phyloP scores from a whole-genome alignment of 208 protist genomes.

The Acanthamoeba lenticulata region DNA sequence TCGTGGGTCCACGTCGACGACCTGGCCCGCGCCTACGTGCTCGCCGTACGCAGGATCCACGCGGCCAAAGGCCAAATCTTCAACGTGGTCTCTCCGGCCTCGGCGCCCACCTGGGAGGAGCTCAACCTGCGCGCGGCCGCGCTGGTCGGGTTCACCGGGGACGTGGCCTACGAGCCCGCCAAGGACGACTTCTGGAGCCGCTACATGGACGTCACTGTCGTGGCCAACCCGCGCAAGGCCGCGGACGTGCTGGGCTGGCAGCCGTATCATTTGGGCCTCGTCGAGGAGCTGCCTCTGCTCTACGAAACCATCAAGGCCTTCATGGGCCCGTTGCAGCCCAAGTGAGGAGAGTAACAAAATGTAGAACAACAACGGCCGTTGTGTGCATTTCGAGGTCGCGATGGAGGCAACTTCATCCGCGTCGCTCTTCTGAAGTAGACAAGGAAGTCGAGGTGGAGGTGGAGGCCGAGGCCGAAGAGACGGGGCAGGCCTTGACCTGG shows the following conservation, averaged over 20 bases:
- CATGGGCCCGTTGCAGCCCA: background rate
- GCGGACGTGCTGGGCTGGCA: constrained; percentile 53
- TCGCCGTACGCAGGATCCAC: constrained; percentile 10
- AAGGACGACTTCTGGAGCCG: background rate
- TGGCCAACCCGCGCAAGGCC: constrained; percentile 46
- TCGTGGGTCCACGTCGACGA: constrained; percentile 55
- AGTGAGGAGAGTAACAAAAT: background rate
- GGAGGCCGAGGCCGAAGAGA: no score
- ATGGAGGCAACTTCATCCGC: no score
- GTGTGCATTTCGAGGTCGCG: no score
- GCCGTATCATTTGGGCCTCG: constrained; percentile 39
- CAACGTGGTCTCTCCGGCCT: background rate
- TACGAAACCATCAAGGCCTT: constrained; percentile 35
- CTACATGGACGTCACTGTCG: constrained; percentile 4
- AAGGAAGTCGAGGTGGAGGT: no score
- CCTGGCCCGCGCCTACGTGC: constrained; percentile 52
- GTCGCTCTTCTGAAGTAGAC: no score
- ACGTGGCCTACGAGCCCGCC: background rate
- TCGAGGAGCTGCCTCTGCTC: constrained; percentile 25
- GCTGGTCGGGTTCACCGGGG: constrained; percentile 8
- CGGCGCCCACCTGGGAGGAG: constrained; percentile 40
- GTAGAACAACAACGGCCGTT: no score
- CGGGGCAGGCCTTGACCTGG: background rate
- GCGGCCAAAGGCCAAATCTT: constrained; percentile 63
- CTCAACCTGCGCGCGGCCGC: constrained; percentile 23